Conservation (phyloP, 169 alveolate genomes). For the Eimeria maxima region DNA sequence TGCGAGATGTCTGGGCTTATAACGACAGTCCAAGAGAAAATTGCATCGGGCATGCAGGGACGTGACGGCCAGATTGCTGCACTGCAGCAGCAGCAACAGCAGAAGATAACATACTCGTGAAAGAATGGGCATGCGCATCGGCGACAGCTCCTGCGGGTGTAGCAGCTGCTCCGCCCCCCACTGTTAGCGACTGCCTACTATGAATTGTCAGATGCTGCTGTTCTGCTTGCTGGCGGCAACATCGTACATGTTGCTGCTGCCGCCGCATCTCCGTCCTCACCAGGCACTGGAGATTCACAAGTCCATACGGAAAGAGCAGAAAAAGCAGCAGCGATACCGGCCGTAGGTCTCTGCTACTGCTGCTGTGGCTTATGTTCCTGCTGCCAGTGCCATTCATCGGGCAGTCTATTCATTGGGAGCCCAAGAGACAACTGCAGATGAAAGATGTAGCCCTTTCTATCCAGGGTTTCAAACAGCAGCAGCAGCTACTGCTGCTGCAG, state of each 20-base stretch:
- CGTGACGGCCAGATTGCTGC: conserved; percentile 17
- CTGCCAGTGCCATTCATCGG: background rate
- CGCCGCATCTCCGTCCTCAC: background rate
- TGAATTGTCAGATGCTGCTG: background rate
- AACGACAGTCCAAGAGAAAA: background rate
- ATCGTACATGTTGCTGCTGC: background rate
- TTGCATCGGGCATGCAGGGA: background rate
- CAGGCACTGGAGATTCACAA: background rate
- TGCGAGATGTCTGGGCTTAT: background rate
- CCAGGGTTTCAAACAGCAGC: background rate
- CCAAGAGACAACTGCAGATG: background rate
- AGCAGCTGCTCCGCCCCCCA: background rate
- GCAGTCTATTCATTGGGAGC: background rate
- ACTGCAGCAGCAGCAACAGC: conserved; percentile 49
- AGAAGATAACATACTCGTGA: background rate
- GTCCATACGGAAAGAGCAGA: background rate
- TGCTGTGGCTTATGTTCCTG: background rate
- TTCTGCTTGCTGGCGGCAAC: background rate
- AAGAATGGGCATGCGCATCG: background rate
- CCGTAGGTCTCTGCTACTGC: background rate
- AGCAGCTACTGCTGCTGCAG: background rate
- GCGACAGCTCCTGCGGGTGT: conserved; percentile 23
- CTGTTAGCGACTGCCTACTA: background rate
- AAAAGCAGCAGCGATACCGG: background rate
- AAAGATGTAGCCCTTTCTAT: background rate